Conservation (phyloP, 139 green algal species). For the Raphidocelis subcapitata region DNA sequence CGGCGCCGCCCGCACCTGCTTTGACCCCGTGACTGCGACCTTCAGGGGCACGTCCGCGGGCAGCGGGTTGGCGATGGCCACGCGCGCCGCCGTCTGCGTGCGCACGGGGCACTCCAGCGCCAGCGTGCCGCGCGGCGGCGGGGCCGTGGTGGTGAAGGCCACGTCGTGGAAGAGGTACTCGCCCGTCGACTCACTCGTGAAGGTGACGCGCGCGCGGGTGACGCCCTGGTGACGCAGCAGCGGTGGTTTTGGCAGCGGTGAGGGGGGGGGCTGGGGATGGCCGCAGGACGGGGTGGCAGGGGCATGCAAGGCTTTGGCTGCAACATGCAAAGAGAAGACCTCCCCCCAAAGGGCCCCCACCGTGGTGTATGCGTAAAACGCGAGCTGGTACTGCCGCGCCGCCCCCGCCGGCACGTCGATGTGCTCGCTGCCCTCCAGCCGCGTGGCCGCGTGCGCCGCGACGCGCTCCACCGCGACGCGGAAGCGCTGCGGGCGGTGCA, state of each 20-base stretch:
- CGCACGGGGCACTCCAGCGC: slow-evolving; percentile 67
- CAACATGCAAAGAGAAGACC: too few relatives aligned
- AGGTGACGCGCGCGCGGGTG: slow-evolving; percentile 53
- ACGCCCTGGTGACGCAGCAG: slow-evolving; percentile 13
- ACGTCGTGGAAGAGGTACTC: slow-evolving; percentile 79
- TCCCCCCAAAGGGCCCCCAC: slow-evolving; percentile 14
- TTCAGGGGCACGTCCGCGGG: slow-evolving; percentile 44
- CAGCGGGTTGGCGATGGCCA: slow-evolving; percentile 72
- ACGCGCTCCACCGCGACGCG: slow-evolving; percentile 41
- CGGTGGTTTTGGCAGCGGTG: slow-evolving; percentile 24
- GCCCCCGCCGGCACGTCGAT: slow-evolving; percentile 66
- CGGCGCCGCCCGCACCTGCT: slow-evolving; percentile 24
- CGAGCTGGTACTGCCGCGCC: slow-evolving; percentile 68
- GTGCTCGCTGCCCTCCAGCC: slow-evolving; percentile 50
- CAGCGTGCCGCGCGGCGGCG: slow-evolving; percentile 42
- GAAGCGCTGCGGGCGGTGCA: slow-evolving; percentile 76
- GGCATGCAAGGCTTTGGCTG: too few relatives aligned
- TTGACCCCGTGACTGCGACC: slow-evolving; percentile 32
- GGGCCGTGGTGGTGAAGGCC: slow-evolving; percentile 45
- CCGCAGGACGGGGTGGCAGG: too few relatives aligned
- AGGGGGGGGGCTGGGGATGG: background rate
- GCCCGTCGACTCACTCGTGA: slow-evolving; percentile 70
- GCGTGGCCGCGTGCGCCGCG: slow-evolving; percentile 33
- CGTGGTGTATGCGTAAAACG: slow-evolving; percentile 52
- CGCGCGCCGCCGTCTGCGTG: slow-evolving; percentile 30